A percentile compares a stretch with the other conserved stretches of the same genome.
Conservation (phyloP, 2,329 filamentous ascomycete species). For the Fusarium anguioides region DNA sequence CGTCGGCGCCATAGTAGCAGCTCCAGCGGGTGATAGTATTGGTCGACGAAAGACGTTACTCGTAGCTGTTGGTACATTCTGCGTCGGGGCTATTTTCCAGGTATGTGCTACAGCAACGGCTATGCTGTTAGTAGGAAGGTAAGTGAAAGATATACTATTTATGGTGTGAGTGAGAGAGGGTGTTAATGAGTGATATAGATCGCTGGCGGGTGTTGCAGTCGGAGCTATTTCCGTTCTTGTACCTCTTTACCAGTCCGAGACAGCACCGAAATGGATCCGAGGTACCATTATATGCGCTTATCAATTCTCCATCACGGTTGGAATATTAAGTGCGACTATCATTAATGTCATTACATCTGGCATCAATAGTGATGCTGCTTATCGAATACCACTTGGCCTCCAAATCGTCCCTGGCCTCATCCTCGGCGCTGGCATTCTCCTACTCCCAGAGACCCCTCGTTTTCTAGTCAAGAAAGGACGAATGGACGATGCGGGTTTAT, state of each 20-base stretch:
- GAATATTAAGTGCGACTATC: slow-evolving; percentile 73
- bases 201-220: slow-evolving; percentile 77
- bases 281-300: slow-evolving; percentile 80
- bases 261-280: slow-evolving; percentile 84
- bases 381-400: slow-evolving; percentile 81
- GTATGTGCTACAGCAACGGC: slow-evolving; percentile 70
- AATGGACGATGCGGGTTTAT: slow-evolving; percentile 72
- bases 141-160: slow-evolving; percentile 42
- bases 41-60: slow-evolving; percentile 79
- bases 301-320: slow-evolving; percentile 80
- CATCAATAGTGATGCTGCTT: slow-evolving; percentile 68
- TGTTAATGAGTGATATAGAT: no score
- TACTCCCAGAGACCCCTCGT: slow-evolving; percentile 82
- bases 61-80: slow-evolving; percentile 72
- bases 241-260: slow-evolving; percentile 85
- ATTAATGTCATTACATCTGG: slow-evolving; percentile 75
- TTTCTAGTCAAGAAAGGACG: slow-evolving; percentile 78
- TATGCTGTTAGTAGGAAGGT: slow-evolving; percentile 72
- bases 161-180: no score
- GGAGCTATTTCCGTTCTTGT: slow-evolving; percentile 78
- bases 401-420: slow-evolving; percentile 81
- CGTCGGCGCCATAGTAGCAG: slow-evolving; percentile 76
- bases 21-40: slow-evolving; percentile 75
- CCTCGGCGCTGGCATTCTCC: slow-evolving; percentile 73
- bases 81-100: slow-evolving; percentile 77